phyloP scores from a whole-genome alignment of 1,139 yeast species.

The Candida sanyaensis region DNA sequence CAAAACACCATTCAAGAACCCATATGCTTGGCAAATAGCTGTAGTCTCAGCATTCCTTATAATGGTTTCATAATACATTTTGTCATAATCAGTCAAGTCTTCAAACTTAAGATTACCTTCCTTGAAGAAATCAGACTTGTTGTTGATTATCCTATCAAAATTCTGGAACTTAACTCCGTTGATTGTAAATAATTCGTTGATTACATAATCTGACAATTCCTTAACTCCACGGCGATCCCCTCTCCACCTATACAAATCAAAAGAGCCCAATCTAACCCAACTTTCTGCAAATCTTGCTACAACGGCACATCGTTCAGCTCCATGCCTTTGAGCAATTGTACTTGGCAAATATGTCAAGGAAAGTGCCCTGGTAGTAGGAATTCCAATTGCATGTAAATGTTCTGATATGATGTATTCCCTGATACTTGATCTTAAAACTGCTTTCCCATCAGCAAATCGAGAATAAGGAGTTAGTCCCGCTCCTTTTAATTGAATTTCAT shows the following conservation, averaged over 20 bases:
- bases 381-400: conserved; percentile 74
- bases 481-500: conserved; percentile 85
- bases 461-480: conserved; percentile 91
- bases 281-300: conserved; percentile 81
- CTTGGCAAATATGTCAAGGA: conserved; percentile 71
- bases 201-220: conserved; percentile 69
- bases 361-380: conserved; percentile 85
- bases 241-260: conserved; percentile 78
- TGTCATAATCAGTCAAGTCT: conserved; percentile 64
- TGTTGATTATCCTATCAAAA: conserved; percentile 21
- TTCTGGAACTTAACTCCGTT: conserved; percentile 36
- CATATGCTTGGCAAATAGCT: conserved; percentile 89
- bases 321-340: conserved; percentile 72
- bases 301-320: conserved; percentile 80
- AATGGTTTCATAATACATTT: conserved; percentile 69
- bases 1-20: conserved; percentile 89
- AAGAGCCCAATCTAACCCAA: conserved; percentile 91
- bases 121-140: conserved; percentile 23
- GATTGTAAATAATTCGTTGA: conserved; percentile 59
- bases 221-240: conserved; percentile 67
- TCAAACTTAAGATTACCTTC: conserved; percentile 22
- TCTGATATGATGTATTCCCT: conserved; percentile 89
- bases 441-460: conserved; percentile 96
- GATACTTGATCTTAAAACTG: conserved; percentile 83
- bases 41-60: conserved; percentile 73